phyloP scores from a whole-genome alignment of 495 filamentous ascomycete genomes.

The Diplogelasinospora grovesii region DNA sequence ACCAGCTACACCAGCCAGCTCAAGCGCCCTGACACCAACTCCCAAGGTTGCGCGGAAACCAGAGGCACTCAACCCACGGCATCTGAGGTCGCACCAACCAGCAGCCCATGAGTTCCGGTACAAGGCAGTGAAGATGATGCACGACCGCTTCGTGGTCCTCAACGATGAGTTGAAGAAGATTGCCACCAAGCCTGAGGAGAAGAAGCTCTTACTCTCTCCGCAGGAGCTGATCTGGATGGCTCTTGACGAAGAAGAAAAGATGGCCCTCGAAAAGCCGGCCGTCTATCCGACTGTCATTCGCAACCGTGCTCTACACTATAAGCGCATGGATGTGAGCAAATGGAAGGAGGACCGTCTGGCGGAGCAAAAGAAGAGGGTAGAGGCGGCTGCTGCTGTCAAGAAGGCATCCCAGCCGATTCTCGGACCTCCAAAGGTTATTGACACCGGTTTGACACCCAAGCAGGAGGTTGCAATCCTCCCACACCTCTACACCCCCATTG shows the following conservation, averaged over 20 bases:
- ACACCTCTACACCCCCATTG: constrained; percentile 52
- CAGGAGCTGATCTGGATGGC: constrained; percentile 71
- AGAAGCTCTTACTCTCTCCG: constrained; percentile 50
- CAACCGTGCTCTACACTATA: constrained; percentile 63
- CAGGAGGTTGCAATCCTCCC: constrained; percentile 63
- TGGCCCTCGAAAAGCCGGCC: constrained; percentile 54
- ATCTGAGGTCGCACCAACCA: constrained; percentile 59
- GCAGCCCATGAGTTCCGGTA: constrained; percentile 61
- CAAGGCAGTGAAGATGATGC: constrained; percentile 62
- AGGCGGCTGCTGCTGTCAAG: constrained; percentile 6
- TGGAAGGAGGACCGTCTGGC: constrained; percentile 52
- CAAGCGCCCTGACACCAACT: neutral
- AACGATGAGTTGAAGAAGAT: constrained; percentile 58
- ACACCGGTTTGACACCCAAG: constrained; percentile 57
- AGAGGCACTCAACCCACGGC: constrained; percentile 72
- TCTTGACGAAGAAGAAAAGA: constrained; percentile 77
- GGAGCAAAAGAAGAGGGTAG: constrained; percentile 18
- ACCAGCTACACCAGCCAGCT: constrained; percentile 1
- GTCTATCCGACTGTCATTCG: constrained; percentile 82
- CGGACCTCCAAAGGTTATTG: constrained; percentile 39
- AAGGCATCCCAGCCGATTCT: constrained; percentile 18
- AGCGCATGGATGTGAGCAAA: constrained; percentile 59
- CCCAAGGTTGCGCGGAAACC: constrained; percentile 20
- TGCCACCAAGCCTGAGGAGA: constrained; percentile 31
- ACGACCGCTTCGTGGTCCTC: constrained; percentile 63